phyloP scores from a whole-genome alignment of 768 basidiomycete species.

The Tricholoma hemisulphureum region DNA sequence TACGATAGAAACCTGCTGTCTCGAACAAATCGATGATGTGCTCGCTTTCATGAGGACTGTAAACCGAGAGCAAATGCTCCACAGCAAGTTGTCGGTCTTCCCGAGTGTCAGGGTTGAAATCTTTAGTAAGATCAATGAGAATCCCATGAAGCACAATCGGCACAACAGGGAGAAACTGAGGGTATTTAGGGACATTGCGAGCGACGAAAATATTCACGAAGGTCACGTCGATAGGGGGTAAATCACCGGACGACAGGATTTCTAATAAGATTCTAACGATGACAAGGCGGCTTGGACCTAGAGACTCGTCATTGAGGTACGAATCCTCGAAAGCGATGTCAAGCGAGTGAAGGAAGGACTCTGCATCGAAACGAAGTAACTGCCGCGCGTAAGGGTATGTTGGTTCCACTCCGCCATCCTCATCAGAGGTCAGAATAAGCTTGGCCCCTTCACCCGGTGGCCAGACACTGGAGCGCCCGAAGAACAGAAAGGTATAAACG shows the following conservation, averaged over 20 bases:
- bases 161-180: conserved; percentile 74
- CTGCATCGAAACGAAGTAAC: conserved; percentile 85
- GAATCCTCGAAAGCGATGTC: conserved; percentile 95
- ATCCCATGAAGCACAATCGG: conserved; percentile 71
- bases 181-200: conserved; percentile 95
- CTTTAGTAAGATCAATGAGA: conserved; percentile 74
- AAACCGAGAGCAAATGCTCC: conserved; percentile 89
- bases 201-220: conserved; percentile 96
- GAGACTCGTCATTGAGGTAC: conserved; percentile 78
- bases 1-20: conserved; percentile 85
- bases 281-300: conserved; percentile 68
- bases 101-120: conserved; percentile 70
- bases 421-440: conserved; percentile 72
- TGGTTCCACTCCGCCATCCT: conserved; percentile 73
- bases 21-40: conserved; percentile 69
- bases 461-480: conserved; percentile 76
- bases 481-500: conserved; percentile 83
- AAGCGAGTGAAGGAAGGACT: conserved; percentile 89
- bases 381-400: conserved; percentile 89
- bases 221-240: conserved; percentile 64
- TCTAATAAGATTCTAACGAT: conserved; percentile 86
- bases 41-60: conserved; percentile 79
- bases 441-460: conserved; percentile 69
- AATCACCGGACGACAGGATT: conserved; percentile 54
- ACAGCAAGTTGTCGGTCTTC: conserved; percentile 95